A percentile compares a stretch with the other conserved stretches of the same genome.
Evolutionary conservation across 2,329 filamentous ascomycete genomes (phyloP).

Genomic region (Plectosphaerella sp.): DNA sequence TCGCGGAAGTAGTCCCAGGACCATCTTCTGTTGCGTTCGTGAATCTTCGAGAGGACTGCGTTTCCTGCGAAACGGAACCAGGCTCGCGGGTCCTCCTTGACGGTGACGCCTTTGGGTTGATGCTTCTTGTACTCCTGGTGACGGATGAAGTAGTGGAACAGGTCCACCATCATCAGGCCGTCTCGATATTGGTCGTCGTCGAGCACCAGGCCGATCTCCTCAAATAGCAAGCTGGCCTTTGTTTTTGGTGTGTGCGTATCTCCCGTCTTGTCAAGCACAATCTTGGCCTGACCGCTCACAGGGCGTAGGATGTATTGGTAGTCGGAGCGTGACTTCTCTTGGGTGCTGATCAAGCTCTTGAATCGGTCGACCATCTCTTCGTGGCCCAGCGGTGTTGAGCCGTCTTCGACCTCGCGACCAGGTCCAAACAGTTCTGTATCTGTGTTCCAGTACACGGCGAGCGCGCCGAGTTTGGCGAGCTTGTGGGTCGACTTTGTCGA

Average conservation of each 20-base stretch:
- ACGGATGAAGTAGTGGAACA: constrained; percentile 97
- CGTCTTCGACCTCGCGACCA: constrained; percentile 65
- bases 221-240: constrained; percentile 88
- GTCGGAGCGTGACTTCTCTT: constrained; percentile 50
- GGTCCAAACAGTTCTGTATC: constrained; percentile 80
- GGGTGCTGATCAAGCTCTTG: constrained; percentile 72
- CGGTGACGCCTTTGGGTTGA: constrained; percentile 74
- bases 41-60: constrained; percentile 87
- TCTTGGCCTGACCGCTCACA: constrained; percentile 89
- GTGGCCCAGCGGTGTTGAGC: constrained; percentile 59
- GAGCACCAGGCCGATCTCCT: constrained; percentile 95
- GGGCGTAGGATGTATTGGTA: constrained; percentile 96
- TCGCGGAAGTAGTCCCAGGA: constrained; percentile 96
- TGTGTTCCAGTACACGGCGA: constrained; percentile 98
- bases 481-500: constrained; percentile 84
- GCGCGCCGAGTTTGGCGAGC: constrained; percentile 79
- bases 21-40: constrained; percentile 89
- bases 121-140: constrained; percentile 96
- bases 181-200: constrained; percentile 98
- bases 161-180: constrained; percentile 93
- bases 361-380: constrained; percentile 74
- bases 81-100: constrained; percentile 85
- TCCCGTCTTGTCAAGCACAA: constrained; percentile 92
- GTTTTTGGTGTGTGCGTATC: constrained; percentile 74
- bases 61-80: constrained; percentile 92